Base-by-base conservation (phyloP, 2,329 filamentous ascomycete species). In the Elsinoe batatas region DNA sequence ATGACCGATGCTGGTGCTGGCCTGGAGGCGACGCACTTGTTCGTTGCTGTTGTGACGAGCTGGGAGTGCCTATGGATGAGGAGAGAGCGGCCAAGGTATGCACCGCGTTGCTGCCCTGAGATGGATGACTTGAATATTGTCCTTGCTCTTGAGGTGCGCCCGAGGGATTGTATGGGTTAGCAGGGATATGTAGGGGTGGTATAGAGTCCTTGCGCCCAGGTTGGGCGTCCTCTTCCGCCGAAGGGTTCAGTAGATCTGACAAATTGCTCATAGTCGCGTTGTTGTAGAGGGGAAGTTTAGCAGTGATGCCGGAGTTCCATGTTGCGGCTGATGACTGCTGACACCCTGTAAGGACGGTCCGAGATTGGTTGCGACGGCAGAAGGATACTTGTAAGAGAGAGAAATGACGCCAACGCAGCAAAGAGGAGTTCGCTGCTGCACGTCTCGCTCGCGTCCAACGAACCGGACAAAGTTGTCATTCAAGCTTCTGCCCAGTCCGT, bases 201-300 rank as follows among this genome's bases (percentile, higher is more conserved):
- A 61, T 61, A 13, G 61, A 59, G 20, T 58, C 55, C 44, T 61
- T 63, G 57, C 59, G 64, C 53, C 58, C 44, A 46, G 47, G 40
- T 13, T 55, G 36, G 37, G 50, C 58, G 26, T 44, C 37, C 18
- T 60, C 30, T 13, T 59, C 59, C 30, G 65, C 61, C 47, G 64
- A 64, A 15, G 69, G 69, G 61, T 72, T 72, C 57, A 71, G 65
- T 56, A 72, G 64, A 20, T 64, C 64, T 20, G 69, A 69, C 18
- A 65, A 60, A 55, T 58, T 64, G 57, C 64, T n/a, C 53, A 55
- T 55, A n/a, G 18, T 43, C 36, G 37, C 51, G 51, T 33, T 18
- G 18, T 37, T 43, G 37, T n/a, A n/a, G 13, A 30, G n/a, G n/a
- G 43, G 11, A 32, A 18, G 20, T 13, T 43, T 37, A 15, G n/a